phyloP scores from a whole-genome alignment of 202 grass and related monocot genomes.

The Carex arenaria region DNA sequence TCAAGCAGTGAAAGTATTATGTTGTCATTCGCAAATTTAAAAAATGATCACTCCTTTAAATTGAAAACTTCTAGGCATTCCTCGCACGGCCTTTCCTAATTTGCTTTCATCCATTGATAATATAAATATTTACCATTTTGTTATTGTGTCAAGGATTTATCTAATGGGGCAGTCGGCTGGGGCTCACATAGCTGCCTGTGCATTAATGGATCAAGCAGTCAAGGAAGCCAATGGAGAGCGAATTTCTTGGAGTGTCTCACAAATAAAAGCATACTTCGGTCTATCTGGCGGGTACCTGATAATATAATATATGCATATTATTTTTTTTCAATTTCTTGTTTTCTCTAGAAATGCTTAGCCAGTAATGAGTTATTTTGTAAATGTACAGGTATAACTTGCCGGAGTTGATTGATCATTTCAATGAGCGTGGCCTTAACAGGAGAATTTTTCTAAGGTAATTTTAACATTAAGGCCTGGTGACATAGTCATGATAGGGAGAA shows the following conservation, averaged over 20 bases:
- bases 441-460: slow-evolving; percentile 91
- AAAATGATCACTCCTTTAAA: background rate
- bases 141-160: slow-evolving; percentile 61
- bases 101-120: background rate
- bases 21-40: background rate
- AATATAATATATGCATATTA: slow-evolving; percentile 5
- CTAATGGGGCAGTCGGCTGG: slow-evolving; percentile 98
- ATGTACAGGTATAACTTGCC: slow-evolving; percentile 64
- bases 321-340: slow-evolving; percentile 18
- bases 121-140: background rate
- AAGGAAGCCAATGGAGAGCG: slow-evolving; percentile 62
- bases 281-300: slow-evolving; percentile 81
- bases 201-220: slow-evolving; percentile 61
- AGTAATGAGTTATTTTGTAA: slow-evolving; percentile 11
- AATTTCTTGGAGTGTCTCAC: slow-evolving; percentile 74
- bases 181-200: slow-evolving; percentile 89
- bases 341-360: slow-evolving; percentile 4
- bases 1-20: background rate
- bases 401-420: slow-evolving; percentile 86
- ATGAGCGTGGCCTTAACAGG: slow-evolving; percentile 70
- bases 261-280: slow-evolving; percentile 91
- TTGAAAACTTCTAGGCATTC: background rate
- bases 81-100: background rate
- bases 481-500: background rate
- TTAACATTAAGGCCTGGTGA: background rate